Base-by-base conservation (phyloP, 805 yeast genomes). In the Wickerhamiella alocasiicola region DNA sequence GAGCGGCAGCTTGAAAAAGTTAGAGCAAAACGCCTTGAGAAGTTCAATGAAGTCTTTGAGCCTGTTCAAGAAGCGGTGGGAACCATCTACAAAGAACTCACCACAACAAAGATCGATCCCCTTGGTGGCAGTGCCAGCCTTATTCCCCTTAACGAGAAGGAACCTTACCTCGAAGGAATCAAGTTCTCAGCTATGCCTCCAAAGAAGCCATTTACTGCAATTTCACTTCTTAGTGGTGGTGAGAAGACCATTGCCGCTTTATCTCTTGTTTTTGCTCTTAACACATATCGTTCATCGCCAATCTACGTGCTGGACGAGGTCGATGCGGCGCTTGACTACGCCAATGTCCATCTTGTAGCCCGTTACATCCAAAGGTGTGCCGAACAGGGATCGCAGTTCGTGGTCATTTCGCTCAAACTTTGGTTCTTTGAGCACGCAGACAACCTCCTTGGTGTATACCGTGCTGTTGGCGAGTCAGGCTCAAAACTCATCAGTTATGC, bases 171-270 rank as follows among this genome's bases (percentile, higher is more conserved):
- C 24, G 73, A 76, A 0, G 98, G 97, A 2, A 69, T 85, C 33
- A 80, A 76, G 50, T 91, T 83, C 52, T 91, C 84, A 57, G 95
- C 95, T 0, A 85, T 85, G 80, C 97, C 97, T 1, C 97, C 97
- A 7, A 71, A 81, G 74, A 91, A 91, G 54, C 68, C 95, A 49
- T 91, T 85, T 58, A 71, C 88, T 49, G 95, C 83, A 49, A 85
- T 91, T 83, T 94, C 83, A 44, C 71, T 81, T 42, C 66, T 91
- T 17, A 84, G 95, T 1, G 98, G 98, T 41, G 98, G 98, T 42
- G 98, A 91, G 56, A 85, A 87, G 56, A 82, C 96, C 2, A 78
- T 91, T 57, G 98, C 98, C 2, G 98, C 98, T 0, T 63, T 91
- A 47, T 96, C 97, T 0, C 64, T 91, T 47, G 60, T 91, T 36